phyloP scores from a whole-genome alignment of 2,329 filamentous ascomycete genomes.

The Dactylellina parvicollis region DNA sequence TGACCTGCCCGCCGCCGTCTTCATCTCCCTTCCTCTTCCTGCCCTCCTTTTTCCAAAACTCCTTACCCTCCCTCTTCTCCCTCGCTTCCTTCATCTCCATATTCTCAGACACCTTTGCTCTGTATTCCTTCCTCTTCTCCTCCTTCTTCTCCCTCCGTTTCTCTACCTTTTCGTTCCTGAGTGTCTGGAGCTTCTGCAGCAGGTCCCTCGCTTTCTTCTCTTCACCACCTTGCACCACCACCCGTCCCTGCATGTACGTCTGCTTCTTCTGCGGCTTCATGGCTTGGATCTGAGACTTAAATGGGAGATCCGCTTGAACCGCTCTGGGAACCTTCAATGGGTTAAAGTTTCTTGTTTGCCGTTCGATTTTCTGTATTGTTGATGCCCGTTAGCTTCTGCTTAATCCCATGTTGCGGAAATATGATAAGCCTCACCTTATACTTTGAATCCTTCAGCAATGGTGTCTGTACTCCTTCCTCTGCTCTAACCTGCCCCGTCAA shows the following conservation, averaged over 20 bases:
- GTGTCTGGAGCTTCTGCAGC: slow-evolving; percentile 89
- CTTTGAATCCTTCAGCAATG: slow-evolving; percentile 81
- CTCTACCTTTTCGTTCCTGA: slow-evolving; percentile 88
- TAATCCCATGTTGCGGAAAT: background rate
- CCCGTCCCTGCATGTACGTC: slow-evolving; percentile 95
- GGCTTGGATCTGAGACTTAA: slow-evolving; percentile 86
- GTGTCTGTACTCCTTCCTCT: slow-evolving; percentile 77
- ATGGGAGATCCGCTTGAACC: slow-evolving; percentile 84
- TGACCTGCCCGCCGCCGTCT: slow-evolving; percentile 65
- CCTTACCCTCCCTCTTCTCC: slow-evolving; percentile 90
- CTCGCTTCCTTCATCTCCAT: slow-evolving; percentile 84
- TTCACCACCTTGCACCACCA: slow-evolving; percentile 80
- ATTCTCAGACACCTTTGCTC: slow-evolving; percentile 82
- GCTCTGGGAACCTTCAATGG: slow-evolving; percentile 78
- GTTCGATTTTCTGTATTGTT: slow-evolving; percentile 65
- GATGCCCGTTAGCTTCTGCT: slow-evolving; percentile 2
- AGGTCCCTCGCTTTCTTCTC: slow-evolving; percentile 88
- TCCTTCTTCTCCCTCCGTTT: slow-evolving; percentile 88
- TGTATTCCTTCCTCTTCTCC: slow-evolving; percentile 80
- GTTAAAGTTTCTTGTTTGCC: slow-evolving; percentile 79
- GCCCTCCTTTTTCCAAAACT: slow-evolving; percentile 91
- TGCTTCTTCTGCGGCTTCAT: slow-evolving; percentile 81
- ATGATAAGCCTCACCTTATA: slow-evolving; percentile 69
- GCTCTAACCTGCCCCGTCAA: slow-evolving; percentile 90
- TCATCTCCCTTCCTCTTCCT: slow-evolving; percentile 74